Base-by-base conservation (phyloP, 1,139 yeast species). In the Candida smagusa region DNA sequence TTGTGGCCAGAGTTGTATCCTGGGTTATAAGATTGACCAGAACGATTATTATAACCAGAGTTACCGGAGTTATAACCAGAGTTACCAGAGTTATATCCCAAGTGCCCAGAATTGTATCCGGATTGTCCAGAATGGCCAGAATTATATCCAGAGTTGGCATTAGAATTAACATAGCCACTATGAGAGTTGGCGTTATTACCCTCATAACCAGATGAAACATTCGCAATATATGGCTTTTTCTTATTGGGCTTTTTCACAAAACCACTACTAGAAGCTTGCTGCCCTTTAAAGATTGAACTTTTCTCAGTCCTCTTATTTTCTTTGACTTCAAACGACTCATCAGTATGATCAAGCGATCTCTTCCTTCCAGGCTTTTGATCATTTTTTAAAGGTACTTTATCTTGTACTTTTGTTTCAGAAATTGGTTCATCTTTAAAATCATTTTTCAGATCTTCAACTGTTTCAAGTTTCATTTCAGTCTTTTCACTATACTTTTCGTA, bases 151-250 rank as follows among this genome's bases (percentile, higher is more conserved):
- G n/a, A n/a, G n/a, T n/a, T n/a, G n/a, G n/a, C n/a, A n/a, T n/a
- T n/a, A n/a, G n/a, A n/a, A n/a, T n/a, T n/a, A 16, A 16, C 19
- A 16, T 16, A 16, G 5, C 19, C 19, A n/a, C n/a, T n/a, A 16
- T 16, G 19, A 16, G 19, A 16, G n/a, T n/a, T n/a, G 3, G 19
- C 3, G 5, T 4, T 16, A 16, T 5, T 16, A 16, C 19, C 19
- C 19, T 16, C 19, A 16, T 16, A 5, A 16, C 19, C 5, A 16
- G 19, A 16, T 16, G 5, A 4, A 5, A 16, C 11, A 12, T 37
- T 33, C 22, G 40, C 40, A 27, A 37, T 33, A 22, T 37, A 37
- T 7, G 40, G 40, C 12, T 12, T 26, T 13, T 34, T 34, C 30
- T 37, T 37, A 22, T 30, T 26, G 12, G 19, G 19, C 21, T 26